Evolutionary conservation across 768 basidiomycete genomes (phyloP).

Genomic region (Thelephora aurantiotincta): DNA sequence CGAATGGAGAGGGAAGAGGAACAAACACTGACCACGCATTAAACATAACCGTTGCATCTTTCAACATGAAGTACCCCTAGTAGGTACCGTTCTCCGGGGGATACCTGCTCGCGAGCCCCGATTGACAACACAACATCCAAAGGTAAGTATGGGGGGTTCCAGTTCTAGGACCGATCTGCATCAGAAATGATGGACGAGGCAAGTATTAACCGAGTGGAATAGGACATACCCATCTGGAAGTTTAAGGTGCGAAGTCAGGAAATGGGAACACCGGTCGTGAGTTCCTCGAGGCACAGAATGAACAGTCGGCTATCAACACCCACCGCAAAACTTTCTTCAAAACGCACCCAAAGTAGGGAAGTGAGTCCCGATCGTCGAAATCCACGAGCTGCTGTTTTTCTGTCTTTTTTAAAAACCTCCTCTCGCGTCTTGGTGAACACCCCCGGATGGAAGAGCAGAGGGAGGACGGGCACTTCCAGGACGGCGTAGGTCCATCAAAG

Average conservation of each 20-base stretch:
- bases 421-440: constrained; percentile 22
- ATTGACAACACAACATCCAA: background rate
- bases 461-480: constrained; percentile 12
- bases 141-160: background rate
- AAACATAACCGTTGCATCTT: constrained; percentile 10
- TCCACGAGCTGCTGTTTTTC: constrained; percentile 13
- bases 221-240: constrained; percentile 7
- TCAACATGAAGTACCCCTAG: constrained; percentile 9
- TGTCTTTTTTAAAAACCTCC: constrained; percentile 21
- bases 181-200: too few species aligned
- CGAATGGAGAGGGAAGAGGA: background rate
- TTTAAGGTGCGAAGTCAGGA: background rate
- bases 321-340: constrained; percentile 11
- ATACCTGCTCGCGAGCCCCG: constrained; percentile 5
- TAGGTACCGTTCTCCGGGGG: constrained; percentile 16
- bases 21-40: constrained; percentile 10
- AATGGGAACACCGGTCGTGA: background rate
- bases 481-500: background rate
- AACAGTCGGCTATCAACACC: background rate
- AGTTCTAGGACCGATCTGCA: background rate
- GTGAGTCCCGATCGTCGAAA: constrained; percentile 9
- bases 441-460: constrained; percentile 23
- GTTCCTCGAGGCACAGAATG: constrained; percentile 14
- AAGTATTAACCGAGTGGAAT: constrained; percentile 6
- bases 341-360: constrained; percentile 12